Percentiles rank a stretch among this genome's conserved stretches.
These are phyloP conservation scores for Silene latifolia DNA, from an alignment of 148 eudicot species.

Conservation along the genomic window DNA sequence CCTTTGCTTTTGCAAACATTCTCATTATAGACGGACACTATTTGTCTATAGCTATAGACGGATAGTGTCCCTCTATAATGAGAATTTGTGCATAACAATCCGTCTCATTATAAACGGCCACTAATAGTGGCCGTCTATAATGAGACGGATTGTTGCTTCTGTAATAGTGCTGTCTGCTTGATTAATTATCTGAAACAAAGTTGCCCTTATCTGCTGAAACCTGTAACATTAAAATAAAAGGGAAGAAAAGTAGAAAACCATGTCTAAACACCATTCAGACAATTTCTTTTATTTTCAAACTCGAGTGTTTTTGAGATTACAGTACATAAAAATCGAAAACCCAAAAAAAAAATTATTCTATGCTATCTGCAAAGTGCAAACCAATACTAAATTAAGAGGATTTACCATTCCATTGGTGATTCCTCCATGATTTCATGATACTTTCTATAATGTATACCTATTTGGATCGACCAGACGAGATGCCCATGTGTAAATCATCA, in stretches of 20 bases:
- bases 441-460: slow-evolving; percentile 27
- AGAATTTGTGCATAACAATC: no score
- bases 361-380: slow-evolving; percentile 38
- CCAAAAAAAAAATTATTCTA: slow-evolving; percentile 36
- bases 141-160: no score
- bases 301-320: slow-evolving; percentile 34
- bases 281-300: slow-evolving; percentile 27
- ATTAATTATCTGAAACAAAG: background rate
- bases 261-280: slow-evolving; percentile 37
- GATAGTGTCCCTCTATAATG: no score
- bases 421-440: slow-evolving; percentile 45
- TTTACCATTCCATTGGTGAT: slow-evolving; percentile 38
- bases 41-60: no score
- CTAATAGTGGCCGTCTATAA: no score
- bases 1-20: background rate
- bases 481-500: slow-evolving; percentile 53
- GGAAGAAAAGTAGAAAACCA: background rate
- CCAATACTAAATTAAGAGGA: slow-evolving; percentile 34
- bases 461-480: slow-evolving; percentile 54
- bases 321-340: slow-evolving; percentile 34
- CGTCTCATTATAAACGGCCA: no score
- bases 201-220: background rate
- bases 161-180: background rate
- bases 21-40: no score
- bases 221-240: background rate